Evolutionary conservation across 345 rosid species (phyloP).

Genomic region (Eucalyptus cloeziana): DNA sequence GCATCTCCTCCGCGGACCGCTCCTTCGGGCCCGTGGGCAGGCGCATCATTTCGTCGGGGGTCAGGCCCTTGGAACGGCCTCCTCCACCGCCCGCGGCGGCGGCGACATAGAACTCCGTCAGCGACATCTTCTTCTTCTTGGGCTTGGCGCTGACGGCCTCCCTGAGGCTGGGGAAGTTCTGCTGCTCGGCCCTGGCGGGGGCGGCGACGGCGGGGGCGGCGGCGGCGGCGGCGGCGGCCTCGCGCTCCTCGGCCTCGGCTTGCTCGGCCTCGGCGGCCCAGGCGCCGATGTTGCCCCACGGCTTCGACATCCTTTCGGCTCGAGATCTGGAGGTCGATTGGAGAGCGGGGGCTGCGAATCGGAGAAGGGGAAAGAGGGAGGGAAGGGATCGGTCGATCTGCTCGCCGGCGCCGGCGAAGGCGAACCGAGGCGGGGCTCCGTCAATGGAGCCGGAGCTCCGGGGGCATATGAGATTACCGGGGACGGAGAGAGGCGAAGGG

Average conservation of each 20-base stretch:
- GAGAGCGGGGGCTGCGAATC: neutral
- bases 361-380: neutral
- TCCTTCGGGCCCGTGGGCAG: slow-evolving; percentile 96
- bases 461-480: slow-evolving; percentile 9
- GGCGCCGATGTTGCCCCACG: slow-evolving; percentile 75
- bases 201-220: slow-evolving; percentile 8
- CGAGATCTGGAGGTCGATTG: slow-evolving; percentile 1
- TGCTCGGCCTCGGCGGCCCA: slow-evolving; percentile 98
- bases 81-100: neutral
- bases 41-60: slow-evolving; percentile 66
- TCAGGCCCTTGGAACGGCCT: slow-evolving; percentile 27
- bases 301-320: slow-evolving; percentile 31
- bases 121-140: slow-evolving; percentile 79
- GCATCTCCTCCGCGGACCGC: slow-evolving; percentile 85
- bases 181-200: slow-evolving; percentile 22
- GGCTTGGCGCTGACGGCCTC: slow-evolving; percentile 60
- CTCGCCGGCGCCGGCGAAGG: neutral
- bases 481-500: neutral
- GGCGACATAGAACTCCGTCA: slow-evolving; percentile 38
- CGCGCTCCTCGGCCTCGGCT: slow-evolving; percentile 55
- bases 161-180: slow-evolving; percentile 70
- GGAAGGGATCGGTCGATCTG: neutral
- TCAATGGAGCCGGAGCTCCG: slow-evolving; percentile 59
- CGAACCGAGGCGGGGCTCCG: slow-evolving; percentile 25
- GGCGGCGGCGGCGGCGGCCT: slow-evolving; percentile 8